Evolutionary conservation across 2,329 filamentous ascomycete species (phyloP).

Genomic region (Stemphylium beticola): DNA sequence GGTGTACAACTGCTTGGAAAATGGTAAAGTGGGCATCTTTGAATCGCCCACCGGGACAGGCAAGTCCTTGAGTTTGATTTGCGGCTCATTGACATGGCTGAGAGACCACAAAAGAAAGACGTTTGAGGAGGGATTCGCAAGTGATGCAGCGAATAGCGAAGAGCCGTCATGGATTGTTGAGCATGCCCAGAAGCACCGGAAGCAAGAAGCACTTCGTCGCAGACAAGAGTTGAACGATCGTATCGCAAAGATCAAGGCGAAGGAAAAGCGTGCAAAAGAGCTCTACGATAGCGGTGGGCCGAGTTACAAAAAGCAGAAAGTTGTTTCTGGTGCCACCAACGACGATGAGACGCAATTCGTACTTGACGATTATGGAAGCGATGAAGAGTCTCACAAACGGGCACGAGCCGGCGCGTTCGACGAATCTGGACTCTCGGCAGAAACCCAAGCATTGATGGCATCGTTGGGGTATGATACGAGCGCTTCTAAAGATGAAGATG

Average conservation of each 20-base stretch:
- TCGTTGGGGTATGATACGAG: conserved; percentile 53
- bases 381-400: conserved; percentile 53
- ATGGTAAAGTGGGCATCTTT: conserved; percentile 83
- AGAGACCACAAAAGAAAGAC: conserved; percentile 73
- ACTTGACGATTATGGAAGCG: conserved; percentile 76
- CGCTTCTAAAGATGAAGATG: conserved; percentile 53
- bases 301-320: conserved; percentile 53
- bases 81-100: conserved; percentile 88
- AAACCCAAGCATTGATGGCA: conserved; percentile 76
- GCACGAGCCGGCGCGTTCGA: conserved; percentile 31
- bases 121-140: conserved; percentile 61
- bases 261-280: conserved; percentile 66
- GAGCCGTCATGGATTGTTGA: conserved; percentile 88
- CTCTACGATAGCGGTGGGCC: conserved; percentile 58
- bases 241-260: conserved; percentile 66
- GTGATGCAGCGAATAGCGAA: conserved; percentile 60
- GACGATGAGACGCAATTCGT: conserved; percentile 71
- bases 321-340: conserved; percentile 9
- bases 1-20: conserved; percentile 78
- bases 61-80: conserved; percentile 91
- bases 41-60: conserved; percentile 94
- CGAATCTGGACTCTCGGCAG: conserved; percentile 67
- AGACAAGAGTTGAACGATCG: conserved; percentile 78
- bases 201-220: conserved; percentile 67
- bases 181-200: conserved; percentile 72